Conservation (phyloP, 345 rosid genomes). For the Heritiera fomes region DNA sequence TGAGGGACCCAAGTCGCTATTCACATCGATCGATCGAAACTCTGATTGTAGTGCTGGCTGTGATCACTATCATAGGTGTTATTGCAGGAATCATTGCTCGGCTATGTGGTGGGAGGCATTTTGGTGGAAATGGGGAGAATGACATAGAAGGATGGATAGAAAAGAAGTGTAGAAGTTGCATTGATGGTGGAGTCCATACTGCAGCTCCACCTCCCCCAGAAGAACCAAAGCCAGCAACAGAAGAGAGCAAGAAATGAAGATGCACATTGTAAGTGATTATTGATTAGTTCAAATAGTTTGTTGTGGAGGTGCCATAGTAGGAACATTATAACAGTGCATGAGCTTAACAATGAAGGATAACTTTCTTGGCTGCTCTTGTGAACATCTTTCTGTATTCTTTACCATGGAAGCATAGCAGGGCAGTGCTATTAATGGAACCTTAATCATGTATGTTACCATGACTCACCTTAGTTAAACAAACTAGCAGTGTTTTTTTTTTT, state of each 20-base stretch:
- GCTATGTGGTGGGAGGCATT: slow-evolving; percentile 72
- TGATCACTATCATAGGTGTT: slow-evolving; percentile 65
- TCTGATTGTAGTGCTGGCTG: slow-evolving; percentile 80
- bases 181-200: slow-evolving; percentile 69
- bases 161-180: slow-evolving; percentile 73
- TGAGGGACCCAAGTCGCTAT: slow-evolving; percentile 32
- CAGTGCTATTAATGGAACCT: background rate
- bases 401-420: slow-evolving; percentile 8
- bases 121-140: slow-evolving; percentile 61
- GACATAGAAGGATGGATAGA: slow-evolving; percentile 95
- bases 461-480: background rate
- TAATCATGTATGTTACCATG: slow-evolving; percentile 11
- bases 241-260: slow-evolving; percentile 50
- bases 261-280: background rate
- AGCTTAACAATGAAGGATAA: background rate
- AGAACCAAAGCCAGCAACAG: slow-evolving; percentile 37
- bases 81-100: slow-evolving; percentile 76
- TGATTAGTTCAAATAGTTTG: background rate
- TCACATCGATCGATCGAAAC: slow-evolving; percentile 67
- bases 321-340: background rate
- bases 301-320: background rate
- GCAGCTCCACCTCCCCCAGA: slow-evolving; percentile 32
- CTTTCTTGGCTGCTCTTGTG: slow-evolving; percentile 5
- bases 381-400: slow-evolving; percentile 2
- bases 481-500: background rate